Evolutionary conservation across 2,329 filamentous ascomycete species (phyloP).

Genomic region (Grosmannia penicillata): DNA sequence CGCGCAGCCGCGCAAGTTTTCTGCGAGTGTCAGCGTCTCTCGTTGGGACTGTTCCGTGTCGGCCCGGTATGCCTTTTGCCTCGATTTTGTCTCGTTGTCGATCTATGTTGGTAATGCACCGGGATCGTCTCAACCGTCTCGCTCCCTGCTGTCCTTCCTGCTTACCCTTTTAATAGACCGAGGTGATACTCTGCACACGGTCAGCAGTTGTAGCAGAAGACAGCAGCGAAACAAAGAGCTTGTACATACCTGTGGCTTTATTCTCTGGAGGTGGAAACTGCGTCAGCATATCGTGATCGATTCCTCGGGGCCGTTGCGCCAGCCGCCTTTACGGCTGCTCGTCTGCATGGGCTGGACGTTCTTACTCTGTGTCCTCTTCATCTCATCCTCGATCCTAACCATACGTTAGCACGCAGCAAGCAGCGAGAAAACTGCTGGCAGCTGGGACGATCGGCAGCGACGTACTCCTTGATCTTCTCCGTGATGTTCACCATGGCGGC

Average conservation of each 20-base stretch:
- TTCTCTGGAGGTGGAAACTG: conserved; percentile 52
- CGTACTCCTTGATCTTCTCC: conserved; percentile 98
- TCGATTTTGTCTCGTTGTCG: too few species aligned
- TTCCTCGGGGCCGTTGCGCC: too few species aligned
- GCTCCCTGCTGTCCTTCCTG: background rate
- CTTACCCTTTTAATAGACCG: conserved; percentile 88
- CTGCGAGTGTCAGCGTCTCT: conserved; percentile 28
- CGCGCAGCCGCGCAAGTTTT: conserved; percentile 88
- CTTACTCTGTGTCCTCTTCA: conserved; percentile 93
- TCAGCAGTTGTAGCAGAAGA: background rate
- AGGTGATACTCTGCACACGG: conserved; percentile 80
- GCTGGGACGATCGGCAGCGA: too few species aligned
- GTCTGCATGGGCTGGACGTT: too few species aligned
- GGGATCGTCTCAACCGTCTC: too few species aligned
- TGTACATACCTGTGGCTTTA: conserved; percentile 79
- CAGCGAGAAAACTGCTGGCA: too few species aligned
- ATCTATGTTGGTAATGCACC: too few species aligned
- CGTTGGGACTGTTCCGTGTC: too few species aligned
- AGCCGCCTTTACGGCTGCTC: background rate
- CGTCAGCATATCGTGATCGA: background rate
- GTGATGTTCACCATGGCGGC: conserved; percentile 93
- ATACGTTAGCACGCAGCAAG: too few species aligned
- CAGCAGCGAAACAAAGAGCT: background rate
- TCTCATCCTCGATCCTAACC: conserved; percentile 94
- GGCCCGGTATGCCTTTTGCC: too few species aligned